These are phyloP conservation scores for Debaryomyces tyrocola DNA, from an alignment of 805 yeast genomes.

Conservation along the genomic window DNA sequence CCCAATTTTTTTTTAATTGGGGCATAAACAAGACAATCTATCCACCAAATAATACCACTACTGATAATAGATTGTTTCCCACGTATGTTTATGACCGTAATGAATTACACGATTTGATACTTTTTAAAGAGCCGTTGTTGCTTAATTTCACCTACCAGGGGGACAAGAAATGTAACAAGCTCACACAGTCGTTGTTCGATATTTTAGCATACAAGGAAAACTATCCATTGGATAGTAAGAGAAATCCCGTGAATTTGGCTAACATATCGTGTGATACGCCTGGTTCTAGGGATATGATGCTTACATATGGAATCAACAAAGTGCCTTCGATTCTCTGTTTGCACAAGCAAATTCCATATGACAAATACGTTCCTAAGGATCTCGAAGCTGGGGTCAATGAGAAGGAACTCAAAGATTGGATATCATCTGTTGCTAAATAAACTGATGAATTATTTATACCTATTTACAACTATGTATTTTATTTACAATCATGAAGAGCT, in stretches of 20 bases:
- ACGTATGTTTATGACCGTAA: conserved; percentile 49
- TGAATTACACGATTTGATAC: conserved; percentile 57
- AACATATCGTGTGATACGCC: conserved; percentile 71
- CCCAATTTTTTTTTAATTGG: conserved; percentile 7
- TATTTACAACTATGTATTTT: conserved; percentile 2
- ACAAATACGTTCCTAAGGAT: conserved; percentile 20
- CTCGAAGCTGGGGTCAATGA: conserved; percentile 18
- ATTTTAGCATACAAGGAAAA: conserved; percentile 20
- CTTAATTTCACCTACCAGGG: conserved; percentile 73
- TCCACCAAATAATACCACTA: conserved; percentile 40
- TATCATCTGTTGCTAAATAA: conserved; percentile 8
- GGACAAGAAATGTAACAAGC: conserved; percentile 58
- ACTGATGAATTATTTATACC: background rate
- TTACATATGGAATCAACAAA: conserved; percentile 52
- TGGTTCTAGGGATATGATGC: conserved; percentile 58
- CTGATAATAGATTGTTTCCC: conserved; percentile 39
- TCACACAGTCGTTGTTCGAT: conserved; percentile 58
- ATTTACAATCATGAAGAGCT: conserved; percentile 11
- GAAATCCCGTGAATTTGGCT: conserved; percentile 53
- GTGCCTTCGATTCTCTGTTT: conserved; percentile 71
- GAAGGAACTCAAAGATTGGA: conserved; percentile 30
- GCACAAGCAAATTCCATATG: conserved; percentile 59
- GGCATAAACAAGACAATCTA: conserved; percentile 29
- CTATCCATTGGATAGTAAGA: conserved; percentile 42
- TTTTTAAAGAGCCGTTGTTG: conserved; percentile 60